Percentiles rank a stretch among this genome's conserved stretches.
Conservation (phyloP, 164 flowering plant species). For the Buxus sempervirens region DNA sequence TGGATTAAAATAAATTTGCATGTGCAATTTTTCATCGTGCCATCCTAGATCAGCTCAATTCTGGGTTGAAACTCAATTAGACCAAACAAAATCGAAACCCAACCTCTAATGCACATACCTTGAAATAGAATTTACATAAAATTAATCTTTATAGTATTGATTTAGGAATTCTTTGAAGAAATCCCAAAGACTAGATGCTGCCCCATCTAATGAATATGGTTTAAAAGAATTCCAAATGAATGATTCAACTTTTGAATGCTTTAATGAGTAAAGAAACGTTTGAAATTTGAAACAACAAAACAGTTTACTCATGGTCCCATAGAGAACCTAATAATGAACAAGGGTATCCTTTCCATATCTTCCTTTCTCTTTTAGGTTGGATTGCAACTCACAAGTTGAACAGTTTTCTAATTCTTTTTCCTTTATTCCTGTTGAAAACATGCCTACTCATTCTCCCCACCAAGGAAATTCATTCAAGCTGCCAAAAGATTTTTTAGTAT, state of each 20-base stretch:
- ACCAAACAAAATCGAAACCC: too few species aligned
- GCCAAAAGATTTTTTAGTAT: too few species aligned
- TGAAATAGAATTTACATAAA: too few species aligned
- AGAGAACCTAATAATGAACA: constrained; percentile 1
- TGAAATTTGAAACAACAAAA: not conserved
- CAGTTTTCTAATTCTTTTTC: not conserved
- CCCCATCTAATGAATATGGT: not conserved
- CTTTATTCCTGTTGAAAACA: not conserved
- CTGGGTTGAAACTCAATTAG: too few species aligned
- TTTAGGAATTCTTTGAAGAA: not conserved
- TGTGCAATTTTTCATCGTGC: too few species aligned
- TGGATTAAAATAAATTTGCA: too few species aligned
- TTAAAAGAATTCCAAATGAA: not conserved
- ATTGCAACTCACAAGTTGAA: not conserved
- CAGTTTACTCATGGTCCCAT: not conserved
- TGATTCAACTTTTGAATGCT: not conserved
- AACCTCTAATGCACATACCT: too few species aligned
- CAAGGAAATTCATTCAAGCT: too few species aligned
- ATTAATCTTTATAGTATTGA: not conserved
- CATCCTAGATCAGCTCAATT: too few species aligned
- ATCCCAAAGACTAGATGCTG: not conserved
- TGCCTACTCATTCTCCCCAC: not conserved
- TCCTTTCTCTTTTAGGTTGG: not conserved
- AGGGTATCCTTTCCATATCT: not conserved
- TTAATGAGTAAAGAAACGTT: not conserved